Evolutionary conservation across 805 yeast genomes (phyloP), one percentile per base, ranked within the genome.

Genomic region (Nakazawaea peltata): DNA sequence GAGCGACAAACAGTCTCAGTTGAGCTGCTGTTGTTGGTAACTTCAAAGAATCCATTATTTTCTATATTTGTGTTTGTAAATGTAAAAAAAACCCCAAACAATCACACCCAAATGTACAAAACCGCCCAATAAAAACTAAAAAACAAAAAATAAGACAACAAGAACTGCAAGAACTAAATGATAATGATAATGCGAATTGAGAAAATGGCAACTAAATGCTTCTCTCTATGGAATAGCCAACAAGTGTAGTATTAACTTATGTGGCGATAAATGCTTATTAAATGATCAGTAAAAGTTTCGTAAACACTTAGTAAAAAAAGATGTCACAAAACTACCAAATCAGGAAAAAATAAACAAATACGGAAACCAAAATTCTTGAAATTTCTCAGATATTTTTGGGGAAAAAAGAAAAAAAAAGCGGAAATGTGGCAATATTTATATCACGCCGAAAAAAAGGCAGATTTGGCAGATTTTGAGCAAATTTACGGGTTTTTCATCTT

Each of bases 11-110:
- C 29, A 77, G 78, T 50, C 73, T 74, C 9, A 90, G 90, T 50
- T 76, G 74, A 5, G 82, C 83, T 10, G 88, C 85, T 14, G 83
- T 81, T 15, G 81, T 77, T 41, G 90, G 90, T 42, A 79, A 69
- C 43, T 80, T 76, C 41, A 81, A 66, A 31, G 87, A 75, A 51
- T 81, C 86, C 87, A 81, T 80, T 14, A 23, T 38, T 14, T 8
- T 17, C 12, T 29, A 14, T 9, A 24, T 16, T 21, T 5, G 14
- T 13, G 11, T 27, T 11, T 9, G 29, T n/a, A n/a, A n/a, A n/a
- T n/a, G n/a, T n/a, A n/a, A n/a, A n/a, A n/a, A n/a, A n/a, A n/a
- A n/a, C n/a, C n/a, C n/a, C n/a, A n/a, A n/a, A n/a, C n/a, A n/a
- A n/a, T n/a, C n/a, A n/a, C n/a, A n/a, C n/a, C n/a, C n/a, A n/a